Evolutionary conservation across 371 early-diverging fungal species (phyloP).

Genomic region (Smittium culicis): DNA sequence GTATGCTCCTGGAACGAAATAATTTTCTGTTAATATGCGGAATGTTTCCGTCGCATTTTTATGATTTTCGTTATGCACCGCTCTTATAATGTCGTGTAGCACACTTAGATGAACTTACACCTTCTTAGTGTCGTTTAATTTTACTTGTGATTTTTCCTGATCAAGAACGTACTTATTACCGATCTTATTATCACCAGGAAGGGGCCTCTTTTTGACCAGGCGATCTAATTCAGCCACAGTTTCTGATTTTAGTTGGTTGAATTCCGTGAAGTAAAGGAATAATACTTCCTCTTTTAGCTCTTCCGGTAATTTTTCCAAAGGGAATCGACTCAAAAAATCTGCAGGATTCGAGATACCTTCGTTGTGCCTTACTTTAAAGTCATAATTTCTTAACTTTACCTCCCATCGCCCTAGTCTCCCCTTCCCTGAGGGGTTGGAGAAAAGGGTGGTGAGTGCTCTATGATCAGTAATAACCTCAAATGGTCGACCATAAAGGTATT

Average conservation of each 20-base stretch:
- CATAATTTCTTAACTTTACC: not conserved
- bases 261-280: not conserved
- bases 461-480: slow-evolving; percentile 1
- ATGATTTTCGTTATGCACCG: slow-evolving; percentile 6
- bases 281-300: not conserved
- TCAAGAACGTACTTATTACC: no score
- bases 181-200: no score
- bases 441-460: not conserved
- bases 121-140: not conserved
- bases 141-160: not conserved
- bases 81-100: not conserved
- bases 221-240: not conserved
- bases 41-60: not conserved
- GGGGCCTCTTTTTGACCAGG: not conserved
- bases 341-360: slow-evolving; percentile 5
- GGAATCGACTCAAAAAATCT: not conserved
- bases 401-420: not conserved
- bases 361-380: slow-evolving; percentile 4
- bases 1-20: not conserved
- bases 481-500: not conserved
- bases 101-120: not conserved
- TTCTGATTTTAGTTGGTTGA: not conserved
- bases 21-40: not conserved
- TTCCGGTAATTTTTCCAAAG: not conserved
- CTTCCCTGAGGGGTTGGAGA: not conserved